phyloP scores from a whole-genome alignment of 2,329 filamentous ascomycete species.

The Clonostachys sp. region DNA sequence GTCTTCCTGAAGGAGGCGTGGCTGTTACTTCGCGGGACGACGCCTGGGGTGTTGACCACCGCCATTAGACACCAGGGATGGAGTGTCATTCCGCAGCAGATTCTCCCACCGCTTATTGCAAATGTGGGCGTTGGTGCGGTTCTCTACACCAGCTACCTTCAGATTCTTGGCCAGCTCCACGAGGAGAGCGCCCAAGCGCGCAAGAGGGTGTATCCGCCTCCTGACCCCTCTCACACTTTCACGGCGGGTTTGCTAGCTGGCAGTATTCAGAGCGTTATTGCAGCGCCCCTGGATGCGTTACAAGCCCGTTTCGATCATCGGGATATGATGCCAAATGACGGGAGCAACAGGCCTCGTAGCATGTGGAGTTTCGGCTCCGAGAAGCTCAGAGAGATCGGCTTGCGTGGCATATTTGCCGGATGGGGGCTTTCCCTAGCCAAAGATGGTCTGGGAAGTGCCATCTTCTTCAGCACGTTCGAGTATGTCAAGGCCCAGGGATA shows the following conservation, averaged over 20 bases:
- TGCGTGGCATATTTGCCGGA: slow-evolving; percentile 69
- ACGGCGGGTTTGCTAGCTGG: slow-evolving; percentile 67
- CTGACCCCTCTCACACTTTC: slow-evolving; percentile 58
- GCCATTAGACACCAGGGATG: slow-evolving; percentile 68
- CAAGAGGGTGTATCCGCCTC: slow-evolving; percentile 67
- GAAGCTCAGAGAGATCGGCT: slow-evolving; percentile 64
- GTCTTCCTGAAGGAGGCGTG: slow-evolving; percentile 32
- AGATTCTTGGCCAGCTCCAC: slow-evolving; percentile 62
- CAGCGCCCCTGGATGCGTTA: slow-evolving; percentile 71
- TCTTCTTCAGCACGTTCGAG: slow-evolving; percentile 75
- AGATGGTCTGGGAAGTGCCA: slow-evolving; percentile 62
- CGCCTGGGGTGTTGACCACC: slow-evolving; percentile 63
- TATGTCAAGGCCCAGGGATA: slow-evolving; percentile 69
- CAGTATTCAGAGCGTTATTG: slow-evolving; percentile 63
- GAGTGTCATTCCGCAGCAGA: slow-evolving; percentile 69
- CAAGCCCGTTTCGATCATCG: slow-evolving; percentile 66
- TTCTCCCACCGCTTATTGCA: slow-evolving; percentile 70
- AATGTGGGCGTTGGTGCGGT: slow-evolving; percentile 72
- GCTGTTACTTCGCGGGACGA: slow-evolving; percentile 56
- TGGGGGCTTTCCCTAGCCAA: slow-evolving; percentile 66
- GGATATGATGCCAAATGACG: slow-evolving; percentile 36
- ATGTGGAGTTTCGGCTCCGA: slow-evolving; percentile 70
- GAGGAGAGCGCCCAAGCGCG: slow-evolving; percentile 52
- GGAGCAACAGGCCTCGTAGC: slow-evolving; percentile 43
- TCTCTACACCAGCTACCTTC: slow-evolving; percentile 71